Evolutionary conservation across 208 protist genomes (phyloP).

Genomic region (Wallacemonas collosoma): DNA sequence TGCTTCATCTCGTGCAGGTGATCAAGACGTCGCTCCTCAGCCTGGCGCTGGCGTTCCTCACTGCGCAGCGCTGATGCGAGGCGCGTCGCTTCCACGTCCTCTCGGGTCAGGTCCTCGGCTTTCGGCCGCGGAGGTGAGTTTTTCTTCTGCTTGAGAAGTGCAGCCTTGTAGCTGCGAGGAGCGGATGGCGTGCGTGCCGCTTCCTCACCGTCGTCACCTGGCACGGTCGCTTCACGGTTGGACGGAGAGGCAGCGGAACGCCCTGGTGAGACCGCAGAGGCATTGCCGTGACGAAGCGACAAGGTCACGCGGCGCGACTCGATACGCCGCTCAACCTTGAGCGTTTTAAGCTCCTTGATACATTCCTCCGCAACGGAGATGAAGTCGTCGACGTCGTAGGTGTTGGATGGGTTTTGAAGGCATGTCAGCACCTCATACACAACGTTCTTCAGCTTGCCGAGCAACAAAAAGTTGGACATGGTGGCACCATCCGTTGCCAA

Average conservation of each 20-base stretch:
- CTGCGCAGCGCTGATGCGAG: slow-evolving; percentile 72
- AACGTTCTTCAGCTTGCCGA: slow-evolving; percentile 60
- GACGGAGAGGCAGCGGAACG: slow-evolving; percentile 25
- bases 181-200: slow-evolving; percentile 16
- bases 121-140: neutral
- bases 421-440: slow-evolving; percentile 63
- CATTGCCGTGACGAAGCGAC: slow-evolving; percentile 25
- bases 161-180: slow-evolving; percentile 21
- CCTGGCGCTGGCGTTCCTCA: slow-evolving; percentile 82
- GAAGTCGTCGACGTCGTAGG: slow-evolving; percentile 64
- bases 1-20: slow-evolving; percentile 69
- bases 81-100: slow-evolving; percentile 68
- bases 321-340: slow-evolving; percentile 65
- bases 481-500: slow-evolving; percentile 3
- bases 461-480: slow-evolving; percentile 35
- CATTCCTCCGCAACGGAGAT: slow-evolving; percentile 71
- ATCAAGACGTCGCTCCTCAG: slow-evolving; percentile 77
- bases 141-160: slow-evolving; percentile 18
- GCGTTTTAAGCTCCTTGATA: slow-evolving; percentile 53
- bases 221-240: slow-evolving; percentile 24
- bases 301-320: slow-evolving; percentile 40
- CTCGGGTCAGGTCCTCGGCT: slow-evolving; percentile 24
- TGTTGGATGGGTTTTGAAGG: slow-evolving; percentile 45
- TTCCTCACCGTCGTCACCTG: slow-evolving; percentile 11
- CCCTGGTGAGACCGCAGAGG: slow-evolving; percentile 19